These are phyloP conservation scores for Lepidium sativum DNA, from an alignment of 345 rosid genomes.

Conservation along the genomic window DNA sequence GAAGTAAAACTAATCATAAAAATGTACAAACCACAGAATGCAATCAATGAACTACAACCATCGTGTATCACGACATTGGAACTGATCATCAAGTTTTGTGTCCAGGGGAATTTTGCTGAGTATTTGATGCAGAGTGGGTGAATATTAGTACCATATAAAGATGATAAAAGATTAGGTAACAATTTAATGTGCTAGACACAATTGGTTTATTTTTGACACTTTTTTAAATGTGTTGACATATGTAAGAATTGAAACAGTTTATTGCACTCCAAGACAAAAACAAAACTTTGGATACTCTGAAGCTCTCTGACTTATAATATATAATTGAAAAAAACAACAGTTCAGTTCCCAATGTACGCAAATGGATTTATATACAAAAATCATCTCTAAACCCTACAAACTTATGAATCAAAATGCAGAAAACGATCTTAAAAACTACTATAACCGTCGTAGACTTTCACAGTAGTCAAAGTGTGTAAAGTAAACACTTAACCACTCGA, in stretches of 20 bases:
- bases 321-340: not conserved
- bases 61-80: not conserved
- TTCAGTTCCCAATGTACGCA: conserved; percentile 7
- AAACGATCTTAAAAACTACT: not conserved
- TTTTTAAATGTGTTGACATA: not conserved
- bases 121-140: not conserved
- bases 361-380: conserved; percentile 2
- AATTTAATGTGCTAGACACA: not conserved
- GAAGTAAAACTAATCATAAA: not conserved
- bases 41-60: not conserved
- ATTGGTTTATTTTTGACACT: not conserved
- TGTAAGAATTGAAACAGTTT: not conserved
- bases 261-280: conserved; percentile 3
- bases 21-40: not conserved
- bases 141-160: not conserved
- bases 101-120: not conserved
- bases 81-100: not conserved
- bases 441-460: not conserved
- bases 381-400: not conserved
- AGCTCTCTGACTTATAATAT: not conserved
- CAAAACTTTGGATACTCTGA: conserved; percentile 21
- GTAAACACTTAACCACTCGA: not conserved
- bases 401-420: conserved; percentile 8
- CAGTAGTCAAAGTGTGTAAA: not conserved
- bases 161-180: not conserved